phyloP scores from a whole-genome alignment of 495 filamentous ascomycete species.

The Pseudomonodictys pantanalensis region DNA sequence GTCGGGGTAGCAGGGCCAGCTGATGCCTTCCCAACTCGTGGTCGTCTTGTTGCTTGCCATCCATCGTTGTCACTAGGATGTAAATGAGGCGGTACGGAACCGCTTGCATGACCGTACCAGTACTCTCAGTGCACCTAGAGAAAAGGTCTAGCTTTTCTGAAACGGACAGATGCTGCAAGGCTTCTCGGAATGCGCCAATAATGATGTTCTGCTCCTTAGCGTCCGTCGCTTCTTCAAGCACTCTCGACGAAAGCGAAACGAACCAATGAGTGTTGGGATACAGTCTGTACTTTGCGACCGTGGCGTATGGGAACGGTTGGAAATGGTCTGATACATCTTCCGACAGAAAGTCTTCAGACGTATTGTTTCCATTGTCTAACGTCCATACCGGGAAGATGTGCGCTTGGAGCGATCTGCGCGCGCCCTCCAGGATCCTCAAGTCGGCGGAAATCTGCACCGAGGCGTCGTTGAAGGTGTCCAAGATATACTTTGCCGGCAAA shows the following conservation, averaged over 20 bases:
- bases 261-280: conserved; percentile 3
- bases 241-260: not conserved
- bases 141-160: conserved; percentile 11
- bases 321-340: too few relatives aligned
- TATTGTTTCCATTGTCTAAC: too few relatives aligned
- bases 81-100: conserved; percentile 8
- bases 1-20: conserved; percentile 11
- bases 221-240: conserved; percentile 2
- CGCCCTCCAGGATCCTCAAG: not conserved
- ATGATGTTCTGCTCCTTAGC: conserved; percentile 2
- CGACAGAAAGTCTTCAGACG: too few relatives aligned
- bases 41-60: conserved; percentile 4
- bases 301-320: too few relatives aligned
- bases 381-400: too few relatives aligned
- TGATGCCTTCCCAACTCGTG: conserved; percentile 21
- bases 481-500: not conserved
- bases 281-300: conserved; percentile 5
- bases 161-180: not conserved
- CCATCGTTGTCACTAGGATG: conserved; percentile 6
- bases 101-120: not conserved
- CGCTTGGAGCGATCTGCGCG: not conserved
- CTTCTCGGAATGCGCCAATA: not conserved
- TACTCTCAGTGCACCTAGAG: not conserved
- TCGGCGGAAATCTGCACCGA: not conserved
- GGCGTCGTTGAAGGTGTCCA: conserved; percentile 23